Evolutionary conservation across 73 alveolate genomes (phyloP).

Genomic region (Paramecium biaurelia): DNA sequence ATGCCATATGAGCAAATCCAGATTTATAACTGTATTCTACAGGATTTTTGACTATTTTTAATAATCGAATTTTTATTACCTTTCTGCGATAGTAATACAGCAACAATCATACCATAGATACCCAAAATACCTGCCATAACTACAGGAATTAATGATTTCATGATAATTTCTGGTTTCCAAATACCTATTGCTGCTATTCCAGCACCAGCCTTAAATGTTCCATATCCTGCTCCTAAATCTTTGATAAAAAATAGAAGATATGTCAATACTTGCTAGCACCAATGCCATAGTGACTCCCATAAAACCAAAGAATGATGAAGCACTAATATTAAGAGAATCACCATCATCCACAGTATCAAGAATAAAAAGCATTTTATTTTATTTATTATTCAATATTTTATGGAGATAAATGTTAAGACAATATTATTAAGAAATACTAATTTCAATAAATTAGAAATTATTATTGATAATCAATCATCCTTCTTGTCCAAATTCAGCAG

Average conservation of each 20-base stretch:
- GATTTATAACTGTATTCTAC: not conserved
- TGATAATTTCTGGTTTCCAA: constrained; percentile 77
- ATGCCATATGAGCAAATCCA: constrained; percentile 77
- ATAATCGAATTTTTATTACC: not conserved
- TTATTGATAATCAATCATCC: constrained; percentile 20
- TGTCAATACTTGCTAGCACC: constrained; percentile 78
- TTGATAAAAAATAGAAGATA: not conserved
- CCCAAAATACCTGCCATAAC: constrained; percentile 90
- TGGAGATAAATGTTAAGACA: not conserved
- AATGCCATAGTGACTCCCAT: constrained; percentile 96
- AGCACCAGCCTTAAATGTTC: constrained; percentile 93
- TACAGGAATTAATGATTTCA: constrained; percentile 81
- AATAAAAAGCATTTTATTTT: not conserved
- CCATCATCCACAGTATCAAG: not conserved
- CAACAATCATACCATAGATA: constrained; percentile 81
- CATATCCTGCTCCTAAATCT: constrained; percentile 96
- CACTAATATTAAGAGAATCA: not conserved
- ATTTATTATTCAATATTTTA: not conserved
- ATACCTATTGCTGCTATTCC: constrained; percentile 93
- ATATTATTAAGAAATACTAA: not conserved
- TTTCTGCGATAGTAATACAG: constrained; percentile 73
- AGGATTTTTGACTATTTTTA: not conserved
- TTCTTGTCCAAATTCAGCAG: constrained; percentile 33
- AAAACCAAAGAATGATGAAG: constrained; percentile 90
- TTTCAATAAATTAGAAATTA: not conserved